Evolutionary conservation across 2,329 filamentous ascomycete species (phyloP).

Genomic region (Trichocomaceae sp.): DNA sequence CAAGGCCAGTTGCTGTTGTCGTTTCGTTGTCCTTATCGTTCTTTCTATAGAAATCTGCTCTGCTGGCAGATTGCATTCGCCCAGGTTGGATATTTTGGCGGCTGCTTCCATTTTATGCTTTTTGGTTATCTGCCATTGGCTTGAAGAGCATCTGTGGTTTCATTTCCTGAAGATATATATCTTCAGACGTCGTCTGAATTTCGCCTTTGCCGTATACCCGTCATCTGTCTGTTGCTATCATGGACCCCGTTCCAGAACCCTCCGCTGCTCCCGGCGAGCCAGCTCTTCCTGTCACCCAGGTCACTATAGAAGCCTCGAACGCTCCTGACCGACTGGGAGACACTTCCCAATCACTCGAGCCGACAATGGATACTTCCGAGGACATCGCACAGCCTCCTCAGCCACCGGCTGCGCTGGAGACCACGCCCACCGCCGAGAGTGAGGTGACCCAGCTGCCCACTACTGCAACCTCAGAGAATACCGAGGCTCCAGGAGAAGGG

Average conservation of each 20-base stretch:
- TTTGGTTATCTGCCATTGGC: background rate
- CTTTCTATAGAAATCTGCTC: background rate
- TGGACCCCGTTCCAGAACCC: slow-evolving; percentile 9
- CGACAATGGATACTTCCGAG: slow-evolving; percentile 19
- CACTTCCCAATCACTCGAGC: background rate
- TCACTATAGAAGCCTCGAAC: slow-evolving; percentile 1
- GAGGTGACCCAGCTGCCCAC: background rate
- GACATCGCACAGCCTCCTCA: slow-evolving; percentile 12
- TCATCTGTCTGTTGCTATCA: background rate
- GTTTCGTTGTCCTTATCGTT: too few relatives aligned
- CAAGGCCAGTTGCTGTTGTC: background rate
- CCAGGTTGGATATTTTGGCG: too few relatives aligned
- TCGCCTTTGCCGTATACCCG: background rate
- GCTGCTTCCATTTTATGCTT: background rate
- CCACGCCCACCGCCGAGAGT: background rate
- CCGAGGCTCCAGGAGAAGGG: background rate
- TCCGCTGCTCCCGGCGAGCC: slow-evolving; percentile 3
- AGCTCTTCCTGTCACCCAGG: background rate
- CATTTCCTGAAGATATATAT: background rate
- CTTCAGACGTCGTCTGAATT: background rate
- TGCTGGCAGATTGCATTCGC: background rate
- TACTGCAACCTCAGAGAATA: background rate
- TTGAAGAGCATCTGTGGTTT: background rate
- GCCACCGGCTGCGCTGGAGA: background rate
- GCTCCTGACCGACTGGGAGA: background rate